These are phyloP conservation scores for Neltuma alba DNA, from an alignment of 306 rosid genomes.

Conservation along the genomic window DNA sequence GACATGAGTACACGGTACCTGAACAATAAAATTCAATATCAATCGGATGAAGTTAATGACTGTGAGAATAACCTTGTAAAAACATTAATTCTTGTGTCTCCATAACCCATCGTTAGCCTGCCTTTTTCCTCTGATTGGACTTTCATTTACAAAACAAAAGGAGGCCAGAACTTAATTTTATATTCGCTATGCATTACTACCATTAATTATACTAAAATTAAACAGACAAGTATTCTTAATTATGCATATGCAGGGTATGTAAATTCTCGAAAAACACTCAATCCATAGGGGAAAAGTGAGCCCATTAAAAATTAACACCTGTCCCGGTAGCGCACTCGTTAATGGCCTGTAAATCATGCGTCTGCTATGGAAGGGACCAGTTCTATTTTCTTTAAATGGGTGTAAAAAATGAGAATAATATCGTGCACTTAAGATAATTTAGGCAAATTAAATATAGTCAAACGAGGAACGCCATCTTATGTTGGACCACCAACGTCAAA, in stretches of 20 bases:
- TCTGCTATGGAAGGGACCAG: background rate
- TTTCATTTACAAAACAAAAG: too few species aligned
- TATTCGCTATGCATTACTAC: background rate
- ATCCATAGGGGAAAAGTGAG: background rate
- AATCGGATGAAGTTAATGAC: background rate
- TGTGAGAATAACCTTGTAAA: background rate
- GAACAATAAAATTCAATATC: background rate
- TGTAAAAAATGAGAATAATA: background rate
- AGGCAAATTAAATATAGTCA: background rate
- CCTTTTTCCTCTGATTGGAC: background rate
- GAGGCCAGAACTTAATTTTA: background rate
- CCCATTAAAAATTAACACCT: background rate
- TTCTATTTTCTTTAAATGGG: background rate
- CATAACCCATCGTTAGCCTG: background rate
- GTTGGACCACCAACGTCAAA: conserved; percentile 2
- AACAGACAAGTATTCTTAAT: too few species aligned
- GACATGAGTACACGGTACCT: background rate
- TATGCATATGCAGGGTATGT: too few species aligned
- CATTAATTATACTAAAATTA: too few species aligned
- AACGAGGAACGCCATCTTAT: background rate
- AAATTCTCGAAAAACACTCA: background rate
- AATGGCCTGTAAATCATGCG: background rate
- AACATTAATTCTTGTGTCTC: background rate
- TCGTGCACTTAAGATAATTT: background rate
- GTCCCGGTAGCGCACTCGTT: background rate